Conservation (phyloP, 345 rosid species). For the Citrus inodora region DNA sequence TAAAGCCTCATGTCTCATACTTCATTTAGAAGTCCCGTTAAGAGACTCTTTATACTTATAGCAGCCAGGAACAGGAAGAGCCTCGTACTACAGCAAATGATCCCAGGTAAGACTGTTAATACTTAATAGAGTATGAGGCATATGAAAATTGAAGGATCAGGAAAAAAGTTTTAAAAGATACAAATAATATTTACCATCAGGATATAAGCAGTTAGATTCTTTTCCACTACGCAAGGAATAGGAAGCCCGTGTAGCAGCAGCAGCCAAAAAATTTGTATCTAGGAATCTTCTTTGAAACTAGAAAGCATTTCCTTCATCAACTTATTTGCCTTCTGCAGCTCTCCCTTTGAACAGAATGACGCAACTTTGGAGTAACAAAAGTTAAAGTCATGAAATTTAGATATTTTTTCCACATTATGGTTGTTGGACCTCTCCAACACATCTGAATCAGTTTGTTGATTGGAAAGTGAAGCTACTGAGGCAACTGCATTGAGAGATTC, state of each 20-base stretch:
- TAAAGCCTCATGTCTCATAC: background rate
- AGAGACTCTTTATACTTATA: background rate
- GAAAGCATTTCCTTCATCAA: constrained; percentile 45
- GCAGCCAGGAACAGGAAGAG: background rate
- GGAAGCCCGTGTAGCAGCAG: background rate
- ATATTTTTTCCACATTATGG: constrained; percentile 7
- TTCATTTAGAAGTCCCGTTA: background rate
- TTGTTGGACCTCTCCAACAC: constrained; percentile 11
- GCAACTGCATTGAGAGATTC: constrained; percentile 12
- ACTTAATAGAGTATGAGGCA: too few species aligned
- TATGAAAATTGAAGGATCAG: background rate
- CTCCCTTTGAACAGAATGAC: constrained; percentile 67
- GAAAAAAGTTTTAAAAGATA: background rate
- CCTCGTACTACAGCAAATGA: background rate
- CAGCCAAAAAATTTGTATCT: background rate
- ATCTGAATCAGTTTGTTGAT: constrained; percentile 15
- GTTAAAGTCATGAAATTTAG: constrained; percentile 36
- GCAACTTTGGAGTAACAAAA: constrained; percentile 49
- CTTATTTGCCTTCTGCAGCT: constrained; percentile 56
- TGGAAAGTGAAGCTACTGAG: constrained; percentile 9
- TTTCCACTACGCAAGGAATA: background rate
- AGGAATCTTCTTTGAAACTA: constrained; percentile 23
- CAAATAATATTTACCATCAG: background rate
- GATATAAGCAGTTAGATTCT: background rate
- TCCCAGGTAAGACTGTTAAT: background rate